Base-by-base conservation (phyloP, 2,329 filamentous ascomycete genomes). In the Aspergillus flavus region DNA sequence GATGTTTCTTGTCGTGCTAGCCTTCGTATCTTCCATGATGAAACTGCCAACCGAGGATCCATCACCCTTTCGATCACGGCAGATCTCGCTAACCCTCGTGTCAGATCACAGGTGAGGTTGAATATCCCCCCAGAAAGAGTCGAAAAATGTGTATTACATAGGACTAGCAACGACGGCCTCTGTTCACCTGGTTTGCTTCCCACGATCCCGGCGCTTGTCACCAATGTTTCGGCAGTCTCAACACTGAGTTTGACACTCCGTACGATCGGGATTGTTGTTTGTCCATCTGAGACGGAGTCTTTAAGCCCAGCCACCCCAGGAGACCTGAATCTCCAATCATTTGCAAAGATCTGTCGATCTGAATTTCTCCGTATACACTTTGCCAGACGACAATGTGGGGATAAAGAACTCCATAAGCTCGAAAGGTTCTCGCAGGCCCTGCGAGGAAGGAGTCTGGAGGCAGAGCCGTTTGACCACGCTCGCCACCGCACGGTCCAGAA, bases 291-390 rank as follows among this genome's bases (percentile, higher is more conserved):
- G 14, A 54, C 59, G 53, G 53, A 68, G 46, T 45, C 53, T 62
- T 34, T 67, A 59, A 64, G 53, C 28, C 63, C 67, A 58, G 62
- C 61, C 45, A 54, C 21, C 7, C 64, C 34, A 45, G 57, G 43
- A 52, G 59, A 68, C 46, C 12, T 57, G 39, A 46, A 65, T 26
- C 63, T 69, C 28, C 12, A 50, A 30, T 32, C 66, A 36, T 68
- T 67, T 52, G 64, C 65, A 28, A 67, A 62, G 34, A 69, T 69
- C 21, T 66, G 68, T 59, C 57, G 64, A 56, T 69, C 68, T 26
- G 58, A 59, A 61, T 66, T 19, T 55, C 56, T 69, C 19, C 57
- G 56, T 63, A 48, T 69, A 64, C 57, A 69, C 64, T 62, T 69
- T 55, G 57, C 63, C 53, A 45, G 28, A 45, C 61, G 61, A 69